Evolutionary conservation across 176 grass and related monocot genomes (phyloP).

Genomic region (Phoenix roebelenii): DNA sequence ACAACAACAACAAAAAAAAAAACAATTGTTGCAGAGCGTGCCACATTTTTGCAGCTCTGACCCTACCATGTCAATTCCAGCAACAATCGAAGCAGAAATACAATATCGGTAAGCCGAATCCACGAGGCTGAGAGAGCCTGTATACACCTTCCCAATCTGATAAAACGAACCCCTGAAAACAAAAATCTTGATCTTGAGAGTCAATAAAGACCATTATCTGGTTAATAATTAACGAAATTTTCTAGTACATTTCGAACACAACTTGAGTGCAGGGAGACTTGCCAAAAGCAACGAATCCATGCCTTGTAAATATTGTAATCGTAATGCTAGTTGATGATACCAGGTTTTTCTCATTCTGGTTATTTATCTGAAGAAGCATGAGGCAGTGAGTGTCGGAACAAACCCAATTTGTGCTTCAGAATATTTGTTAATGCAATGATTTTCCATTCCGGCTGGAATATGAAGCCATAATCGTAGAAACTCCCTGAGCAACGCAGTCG

Average conservation of each 20-base stretch:
- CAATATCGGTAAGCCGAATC: slow-evolving; percentile 69
- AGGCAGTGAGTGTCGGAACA: slow-evolving; percentile 20
- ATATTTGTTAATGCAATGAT: slow-evolving; percentile 73
- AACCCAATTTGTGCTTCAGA: slow-evolving; percentile 67
- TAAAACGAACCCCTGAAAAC: slow-evolving; percentile 73
- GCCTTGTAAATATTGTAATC: too few relatives aligned
- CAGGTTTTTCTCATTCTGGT: background rate
- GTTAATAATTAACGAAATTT: too few relatives aligned
- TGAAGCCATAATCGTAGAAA: slow-evolving; percentile 72
- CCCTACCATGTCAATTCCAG: slow-evolving; percentile 91
- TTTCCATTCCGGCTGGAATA: slow-evolving; percentile 76
- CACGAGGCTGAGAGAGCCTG: slow-evolving; percentile 55
- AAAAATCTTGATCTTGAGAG: too few relatives aligned
- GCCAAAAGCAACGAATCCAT: too few relatives aligned
- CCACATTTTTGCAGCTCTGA: slow-evolving; percentile 16
- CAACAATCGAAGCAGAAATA: slow-evolving; percentile 62
- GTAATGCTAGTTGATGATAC: background rate
- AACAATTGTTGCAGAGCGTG: background rate
- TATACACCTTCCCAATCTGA: slow-evolving; percentile 92
- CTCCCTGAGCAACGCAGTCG: slow-evolving; percentile 71
- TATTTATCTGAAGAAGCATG: too few relatives aligned
- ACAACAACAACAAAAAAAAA: slow-evolving; percentile 5
- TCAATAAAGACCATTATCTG: too few relatives aligned
- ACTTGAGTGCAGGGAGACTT: too few relatives aligned
- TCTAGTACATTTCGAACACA: too few relatives aligned